Base-by-base conservation (phyloP, 768 basidiomycete genomes). In the Tephrocybe sp. region DNA sequence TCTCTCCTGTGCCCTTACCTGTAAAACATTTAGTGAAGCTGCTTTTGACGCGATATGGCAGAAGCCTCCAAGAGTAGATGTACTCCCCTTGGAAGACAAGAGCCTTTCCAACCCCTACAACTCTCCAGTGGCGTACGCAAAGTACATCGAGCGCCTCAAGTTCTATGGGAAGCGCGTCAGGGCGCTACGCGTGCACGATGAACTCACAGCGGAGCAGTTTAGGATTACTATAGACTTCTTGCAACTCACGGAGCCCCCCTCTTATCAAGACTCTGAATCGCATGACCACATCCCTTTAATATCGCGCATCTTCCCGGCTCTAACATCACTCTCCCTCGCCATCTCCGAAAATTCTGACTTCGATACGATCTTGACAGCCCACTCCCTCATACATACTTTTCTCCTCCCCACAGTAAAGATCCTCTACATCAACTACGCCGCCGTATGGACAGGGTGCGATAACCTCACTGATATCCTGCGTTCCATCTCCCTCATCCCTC, bases 21-120 rank as follows among this genome's bases (percentile, higher is more conserved):
- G 45, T 33, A 51, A 44, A 18, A 32, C 34, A 4, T 55, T 55
- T 33, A 46, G 44, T 26, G 45, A 50, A 47, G 26, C 32, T 12
- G 54, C 54, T 1, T 48, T 55, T 10, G 54, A 55, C 38, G 15
- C 47, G 8, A 46, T 55, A 12, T 55, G 54, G 45, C 23, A 50
- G 5, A 10, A 38, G 9, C 38, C 34, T 9, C 32, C 18, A 15
- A 42, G 44, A 24, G 26, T 50, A 23, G 24, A 43, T 12, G 7
- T 55, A n/a, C 20, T 47, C 37, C 49, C 54, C 15, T 55, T 55
- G 20, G 37, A 41, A 41, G 37, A 55, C 34, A 14, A 37, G 14
- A 25, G 24, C 24, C n/a, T 4, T 7, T 33, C 36, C 3, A n/a
- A n/a, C n/a, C n/a, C n/a, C n/a, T n/a, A n/a, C n/a, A 39, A 41